Evolutionary conservation across 2,329 filamentous ascomycete genomes (phyloP), one percentile per base, ranked within the genome.

Genomic region (Cercospora berteroae): DNA sequence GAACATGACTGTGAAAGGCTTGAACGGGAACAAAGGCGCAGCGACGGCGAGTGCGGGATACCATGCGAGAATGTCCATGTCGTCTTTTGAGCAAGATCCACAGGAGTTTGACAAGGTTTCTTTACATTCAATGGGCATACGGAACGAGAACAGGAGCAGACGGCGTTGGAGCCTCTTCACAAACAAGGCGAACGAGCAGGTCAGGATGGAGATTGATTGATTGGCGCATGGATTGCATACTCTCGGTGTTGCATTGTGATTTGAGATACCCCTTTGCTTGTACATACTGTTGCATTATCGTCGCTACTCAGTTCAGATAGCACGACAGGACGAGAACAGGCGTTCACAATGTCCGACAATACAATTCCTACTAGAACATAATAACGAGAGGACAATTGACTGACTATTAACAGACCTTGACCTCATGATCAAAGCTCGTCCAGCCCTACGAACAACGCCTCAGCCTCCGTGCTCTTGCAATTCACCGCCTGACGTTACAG

Each of bases 191-290:
- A 25, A 27, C 6, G 50, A 57, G 2, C 27, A 42, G n/a, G 18
- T 10, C 7, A 44, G 61, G 50, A 63, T 63, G 61, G 61, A 63
- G 23, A 57, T 63, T 33, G 61, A 63, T 23, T 63, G 48, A 63
- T n/a, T 25, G 27, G 18, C 55, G 27, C 18, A 18, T 57, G 16
- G 27, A 36, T 9, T 31, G 27, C 55, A 57, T 57, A 33, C 6
- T 36, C 4, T 33, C 31, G 55, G 55, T 29, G 55, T 57, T 52
- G 23, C 48, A 16, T 52, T 52, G 48, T 23, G 20, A n/a, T 52
- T 57, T 36, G 31, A 18, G 55, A 57, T 57, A 36, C 55, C 55
- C 55, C 27, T 57, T 33, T 57, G 55, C 55, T 31, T 36, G 27
- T 5, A 18, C 27, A 57, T 18, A 31, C 16, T 8, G 13, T 31